phyloP scores from a whole-genome alignment of 768 basidiomycete species.

The Suillus placidus region DNA sequence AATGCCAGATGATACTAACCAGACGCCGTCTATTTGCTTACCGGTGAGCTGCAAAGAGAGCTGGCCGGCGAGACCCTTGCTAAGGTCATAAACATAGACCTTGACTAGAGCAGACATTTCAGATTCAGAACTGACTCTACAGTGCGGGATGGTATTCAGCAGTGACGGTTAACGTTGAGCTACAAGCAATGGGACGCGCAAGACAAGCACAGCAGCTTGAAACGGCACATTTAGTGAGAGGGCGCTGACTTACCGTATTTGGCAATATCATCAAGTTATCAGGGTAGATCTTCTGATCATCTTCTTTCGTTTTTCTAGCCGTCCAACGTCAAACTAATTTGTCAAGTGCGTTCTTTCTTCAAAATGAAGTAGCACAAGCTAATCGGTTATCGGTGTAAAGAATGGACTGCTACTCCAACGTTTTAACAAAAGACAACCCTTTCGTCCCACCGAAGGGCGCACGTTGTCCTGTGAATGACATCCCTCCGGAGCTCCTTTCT shows the following conservation, averaged over 20 bases:
- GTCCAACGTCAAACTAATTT: neutral
- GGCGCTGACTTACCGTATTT: conserved; percentile 2
- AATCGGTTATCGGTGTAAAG: neutral
- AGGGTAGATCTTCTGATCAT: conserved; percentile 3
- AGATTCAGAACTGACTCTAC: neutral
- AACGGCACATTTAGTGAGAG: no score
- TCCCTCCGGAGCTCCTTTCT: conserved; percentile 60
- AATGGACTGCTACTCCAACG: neutral
- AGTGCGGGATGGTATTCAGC: neutral
- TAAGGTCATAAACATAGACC: conserved; percentile 91
- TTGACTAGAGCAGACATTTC: conserved; percentile 51
- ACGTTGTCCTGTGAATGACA: conserved; percentile 50
- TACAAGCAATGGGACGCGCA: neutral
- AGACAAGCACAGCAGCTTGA: neutral
- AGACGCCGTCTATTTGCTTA: conserved; percentile 90
- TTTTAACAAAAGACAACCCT: conserved; percentile 48
- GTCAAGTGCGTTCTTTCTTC: conserved; percentile 4
- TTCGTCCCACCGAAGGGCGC: conserved; percentile 46
- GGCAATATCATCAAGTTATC: neutral
- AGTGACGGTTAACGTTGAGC: neutral
- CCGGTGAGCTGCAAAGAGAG: conserved; percentile 84
- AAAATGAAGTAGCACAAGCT: neutral
- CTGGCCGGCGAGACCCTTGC: conserved; percentile 79
- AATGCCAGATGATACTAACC: conserved; percentile 48
- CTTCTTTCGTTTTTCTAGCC: conserved; percentile 1